Evolutionary conservation across 2,329 filamentous ascomycete genomes (phyloP), one percentile per base, ranked within the genome.

Genomic region (Periconia digitata): DNA sequence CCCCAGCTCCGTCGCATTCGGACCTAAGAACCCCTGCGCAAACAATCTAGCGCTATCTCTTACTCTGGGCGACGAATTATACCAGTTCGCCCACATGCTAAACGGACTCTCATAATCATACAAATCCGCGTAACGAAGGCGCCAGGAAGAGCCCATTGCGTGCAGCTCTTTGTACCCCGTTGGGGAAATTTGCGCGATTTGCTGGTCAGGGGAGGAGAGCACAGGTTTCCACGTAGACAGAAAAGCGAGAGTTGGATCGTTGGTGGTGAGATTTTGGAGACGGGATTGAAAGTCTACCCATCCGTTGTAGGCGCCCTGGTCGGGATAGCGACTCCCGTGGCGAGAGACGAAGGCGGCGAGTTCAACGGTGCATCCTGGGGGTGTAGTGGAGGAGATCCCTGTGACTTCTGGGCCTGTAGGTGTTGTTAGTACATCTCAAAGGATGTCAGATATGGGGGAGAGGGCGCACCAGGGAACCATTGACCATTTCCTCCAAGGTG

Each of bases 71-170:
- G 62, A 60, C 1, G 67, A 62, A 17, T 59, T 64, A 64, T 87
- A 87, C 56, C 84, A 80, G 62, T 87, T 88, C 16, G 83, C 78
- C 82, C 83, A 88, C 6, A 85, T 78, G 8, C 79, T 72, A 56
- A 86, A 85, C 1, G 73, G 71, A 0, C 69, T 72, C 46, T 75
- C 74, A 49, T 77, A 72, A 21, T 71, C 59, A 51, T 79, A 78
- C 16, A 86, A 74, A 32, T 78, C 65, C 0, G 76, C 73, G 58
- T 77, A 79, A 56, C 66, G 67, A 43, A 61, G 60, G 43, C 67
- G 62, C 43, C 82, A 72, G 3, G 71, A 71, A 46, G 82, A 79
- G 6, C 81, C 82, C 66, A 84, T 72, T 49, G 81, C 79, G 35
- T 78, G 75, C 0, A 79, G 68, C 63, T 87, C 85, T 55, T 85